Evolutionary conservation across 768 basidiomycete genomes (phyloP), one percentile per base, ranked within the genome.

Genomic region (Russula sp.): DNA sequence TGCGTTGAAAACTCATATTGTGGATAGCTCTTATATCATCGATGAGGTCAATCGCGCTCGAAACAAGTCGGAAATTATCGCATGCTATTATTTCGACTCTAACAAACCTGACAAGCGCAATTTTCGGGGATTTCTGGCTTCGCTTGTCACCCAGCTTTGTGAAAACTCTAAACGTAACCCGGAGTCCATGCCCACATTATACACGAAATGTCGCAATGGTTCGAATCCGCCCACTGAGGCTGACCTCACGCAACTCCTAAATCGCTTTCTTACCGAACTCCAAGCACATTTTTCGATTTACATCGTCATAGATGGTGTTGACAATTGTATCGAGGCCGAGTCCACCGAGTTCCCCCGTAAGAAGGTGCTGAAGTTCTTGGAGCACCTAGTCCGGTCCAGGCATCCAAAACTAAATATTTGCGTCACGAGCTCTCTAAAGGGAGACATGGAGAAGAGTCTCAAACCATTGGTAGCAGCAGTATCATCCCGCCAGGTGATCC

Each of bases 21-120:
- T 53, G 24, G n/a, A 46, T n/a, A 61, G 51, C 30, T 52, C 60
- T 14, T 20, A 40, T 28, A 54, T 46, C n/a, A 54, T 61, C 51
- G 28, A 52, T n/a, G 60, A 44, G 14, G 5, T 61, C 49, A 61
- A 32, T 18, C 26, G 2, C 10, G 22, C 13, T 26, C 26, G 30
- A 18, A 52, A 13, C 8, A n/a, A 22, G 16, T 54, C 53, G n/a
- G 53, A 22, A 2, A 22, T 54, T 34, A 36, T 54, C 34, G 32
- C n/a, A 34, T 26, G n/a, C n/a, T 57, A 46, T 46, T 57, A 57
- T 5, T 46, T 57, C 14, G 57, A 57, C 13, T 22, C 13, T 7
- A 46, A 34, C 3, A n/a, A 57, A 22, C 1, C 44, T 4, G 28
- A 40, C 5, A 57, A 57, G 38, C 9, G 42, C 26, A 32, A 54